Evolutionary conservation across 768 basidiomycete genomes (phyloP), one percentile per base, ranked within the genome.

Genomic region (Auricularia auricula-judae): DNA sequence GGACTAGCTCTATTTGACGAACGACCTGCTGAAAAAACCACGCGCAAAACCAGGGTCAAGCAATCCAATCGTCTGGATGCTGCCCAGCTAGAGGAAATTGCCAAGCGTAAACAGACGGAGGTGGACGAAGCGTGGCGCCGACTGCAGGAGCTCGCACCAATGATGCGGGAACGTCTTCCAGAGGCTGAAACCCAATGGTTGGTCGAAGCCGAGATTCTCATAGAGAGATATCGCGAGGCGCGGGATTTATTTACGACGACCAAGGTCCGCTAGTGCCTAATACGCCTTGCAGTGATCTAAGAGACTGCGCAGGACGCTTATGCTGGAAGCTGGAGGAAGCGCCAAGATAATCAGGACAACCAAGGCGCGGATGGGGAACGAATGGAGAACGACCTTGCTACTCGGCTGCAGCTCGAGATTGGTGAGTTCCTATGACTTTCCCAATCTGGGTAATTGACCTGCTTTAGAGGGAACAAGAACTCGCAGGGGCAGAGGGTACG

Each of bases 221-320:
- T 97, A 3, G 94, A 97, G 66, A 86, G 84, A 72, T 98, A 94
- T 76, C 79, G 96, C 62, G 88, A 93, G 76, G 94, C 94, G 0
- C 82, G 87, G 66, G 84, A 86, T 66, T 72, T 98, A 67, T 99
- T 96, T 71, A 80, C 88, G 69, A 85, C 87, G 2, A 86, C 86
- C 35, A 76, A 87, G 69, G 93, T 93, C 66, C 69, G 85, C 75
- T 23, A 8, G 1, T 18, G 18, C 1, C 47, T 5, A 5, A 21
- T 51, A 16, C 29, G 29, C 29, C 29, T 29, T 29, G 23, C 29
- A 29, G 29, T 29, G 29, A 29, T 29, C 29, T 29, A 29, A 29
- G 29, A 29, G 29, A 29, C 29, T 29, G 29, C 29, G 29, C 29
- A 29, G 39, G 39, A 42, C 8, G 12, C 39, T 42, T 42, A 4